Percentiles rank a stretch among this genome's conserved stretches.
These are phyloP conservation scores for Citeromyces matritensis DNA, from an alignment of 805 yeast species.

Conservation along the genomic window DNA sequence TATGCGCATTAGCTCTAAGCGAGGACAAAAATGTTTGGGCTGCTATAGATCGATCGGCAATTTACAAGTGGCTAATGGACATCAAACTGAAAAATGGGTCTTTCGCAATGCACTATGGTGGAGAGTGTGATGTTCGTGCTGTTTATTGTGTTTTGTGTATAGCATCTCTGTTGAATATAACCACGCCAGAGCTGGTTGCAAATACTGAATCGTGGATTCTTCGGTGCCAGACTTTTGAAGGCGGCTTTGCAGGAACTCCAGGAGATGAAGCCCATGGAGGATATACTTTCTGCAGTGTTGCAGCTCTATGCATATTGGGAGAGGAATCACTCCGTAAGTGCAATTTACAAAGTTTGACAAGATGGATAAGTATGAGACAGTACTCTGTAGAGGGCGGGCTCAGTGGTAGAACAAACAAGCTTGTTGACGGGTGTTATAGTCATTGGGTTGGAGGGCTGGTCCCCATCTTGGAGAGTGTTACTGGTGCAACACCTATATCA, in stretches of 20 bases:
- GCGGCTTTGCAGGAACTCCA: conserved; percentile 85
- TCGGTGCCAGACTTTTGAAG: conserved; percentile 81
- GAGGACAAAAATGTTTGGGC: conserved; percentile 24
- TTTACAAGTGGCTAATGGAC: conserved; percentile 50
- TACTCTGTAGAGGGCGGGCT: conserved; percentile 69
- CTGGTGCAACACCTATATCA: conserved; percentile 19
- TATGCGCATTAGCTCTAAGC: conserved; percentile 42
- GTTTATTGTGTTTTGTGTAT: conserved; percentile 74
- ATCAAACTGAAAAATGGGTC: conserved; percentile 64
- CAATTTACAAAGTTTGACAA: conserved; percentile 31
- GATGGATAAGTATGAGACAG: conserved; percentile 69
- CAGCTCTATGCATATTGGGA: conserved; percentile 34
- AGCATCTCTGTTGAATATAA: conserved; percentile 48
- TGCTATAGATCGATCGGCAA: conserved; percentile 24
- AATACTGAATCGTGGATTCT: conserved; percentile 46
- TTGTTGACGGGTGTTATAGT: conserved; percentile 93
- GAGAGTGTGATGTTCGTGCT: conserved; percentile 80
- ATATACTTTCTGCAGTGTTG: conserved; percentile 82
- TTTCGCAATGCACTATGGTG: conserved; percentile 57
- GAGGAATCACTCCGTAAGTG: conserved; percentile 17
- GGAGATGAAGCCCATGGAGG: conserved; percentile 95
- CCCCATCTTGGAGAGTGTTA: conserved; percentile 45
- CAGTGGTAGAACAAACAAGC: conserved; percentile 79
- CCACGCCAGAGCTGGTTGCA: conserved; percentile 41
- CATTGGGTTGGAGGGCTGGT: conserved; percentile 86